phyloP scores from a whole-genome alignment of 768 basidiomycete genomes.

The Chiua virens region DNA sequence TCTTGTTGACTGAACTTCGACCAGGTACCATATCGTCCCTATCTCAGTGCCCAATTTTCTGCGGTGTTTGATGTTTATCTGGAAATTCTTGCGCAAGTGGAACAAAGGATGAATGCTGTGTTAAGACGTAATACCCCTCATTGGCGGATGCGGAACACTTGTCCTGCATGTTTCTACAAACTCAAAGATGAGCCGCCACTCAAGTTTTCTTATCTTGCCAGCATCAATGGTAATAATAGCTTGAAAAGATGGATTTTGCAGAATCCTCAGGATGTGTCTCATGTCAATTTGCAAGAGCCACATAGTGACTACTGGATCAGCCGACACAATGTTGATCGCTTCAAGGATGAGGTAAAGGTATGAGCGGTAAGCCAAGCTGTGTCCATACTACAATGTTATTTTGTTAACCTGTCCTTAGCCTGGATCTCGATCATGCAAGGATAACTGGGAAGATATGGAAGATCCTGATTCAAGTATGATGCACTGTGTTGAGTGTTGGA shows the following conservation, averaged over 20 bases:
- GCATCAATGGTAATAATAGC: conserved; percentile 13
- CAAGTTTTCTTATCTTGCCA: neutral
- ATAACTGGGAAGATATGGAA: too few species aligned
- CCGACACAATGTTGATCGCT: too few species aligned
- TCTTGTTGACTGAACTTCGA: too few species aligned
- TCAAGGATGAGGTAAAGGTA: too few species aligned
- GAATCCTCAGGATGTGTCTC: neutral
- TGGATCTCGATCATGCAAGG: too few species aligned
- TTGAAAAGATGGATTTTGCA: conserved; percentile 1
- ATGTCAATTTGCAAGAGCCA: neutral
- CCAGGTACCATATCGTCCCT: conserved; percentile 3
- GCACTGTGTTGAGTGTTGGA: neutral
- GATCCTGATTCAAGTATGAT: too few species aligned
- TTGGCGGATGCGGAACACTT: conserved; percentile 8
- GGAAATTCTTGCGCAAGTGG: neutral
- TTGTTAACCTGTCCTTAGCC: too few species aligned
- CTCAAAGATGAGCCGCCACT: conserved; percentile 4
- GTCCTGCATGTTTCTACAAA: conserved; percentile 11
- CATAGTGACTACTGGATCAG: too few species aligned
- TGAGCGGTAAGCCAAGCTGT: too few species aligned
- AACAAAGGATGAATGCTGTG: neutral
- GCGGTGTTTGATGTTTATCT: conserved; percentile 7
- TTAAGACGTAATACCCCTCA: neutral
- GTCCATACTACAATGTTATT: too few species aligned
- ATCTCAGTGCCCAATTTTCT: conserved; percentile 2